Conservation (phyloP, 2,329 filamentous ascomycete species). For the Aspergillus felis region DNA sequence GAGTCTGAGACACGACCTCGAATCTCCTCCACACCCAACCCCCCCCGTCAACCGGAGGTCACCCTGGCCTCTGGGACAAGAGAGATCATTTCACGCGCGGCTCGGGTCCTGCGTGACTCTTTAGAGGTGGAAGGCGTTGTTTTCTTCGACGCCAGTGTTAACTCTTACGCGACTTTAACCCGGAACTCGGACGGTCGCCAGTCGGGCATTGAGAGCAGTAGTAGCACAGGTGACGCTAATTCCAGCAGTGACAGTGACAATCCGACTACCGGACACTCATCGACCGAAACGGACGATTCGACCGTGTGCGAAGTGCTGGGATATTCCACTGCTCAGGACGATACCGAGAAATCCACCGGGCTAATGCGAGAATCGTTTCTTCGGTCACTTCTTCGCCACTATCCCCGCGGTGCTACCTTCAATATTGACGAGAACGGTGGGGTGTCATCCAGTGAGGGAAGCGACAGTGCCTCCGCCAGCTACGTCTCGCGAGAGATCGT, state of each 20-base stretch:
- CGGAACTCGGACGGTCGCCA: constrained; percentile 5
- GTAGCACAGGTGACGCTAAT: not conserved
- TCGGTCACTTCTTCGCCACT: constrained; percentile 10
- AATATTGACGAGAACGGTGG: constrained; percentile 14
- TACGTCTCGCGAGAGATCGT: not conserved
- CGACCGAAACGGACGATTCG: not conserved
- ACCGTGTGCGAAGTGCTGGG: not conserved
- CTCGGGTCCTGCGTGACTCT: constrained; percentile 42
- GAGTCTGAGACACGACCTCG: not conserved
- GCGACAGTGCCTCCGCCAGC: not conserved
- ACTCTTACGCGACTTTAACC: constrained; percentile 15
- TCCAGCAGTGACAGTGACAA: not conserved
- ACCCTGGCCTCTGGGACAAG: constrained; percentile 10
- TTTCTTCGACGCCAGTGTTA: constrained; percentile 25
- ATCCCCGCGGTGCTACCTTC: constrained; percentile 14
- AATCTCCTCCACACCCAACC: not conserved
- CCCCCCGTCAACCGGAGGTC: constrained; percentile 8
- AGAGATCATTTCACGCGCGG: constrained; percentile 42
- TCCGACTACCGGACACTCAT: not conserved
- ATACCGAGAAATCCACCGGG: not conserved
- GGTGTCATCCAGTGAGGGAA: not conserved
- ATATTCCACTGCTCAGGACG: not conserved
- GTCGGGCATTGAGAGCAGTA: not conserved
- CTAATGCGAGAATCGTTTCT: not conserved
- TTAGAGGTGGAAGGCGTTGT: constrained; percentile 40